Evolutionary conservation across 179 eudicot species (phyloP), one percentile per base, ranked within the genome.

Genomic region (Beta corolliflora): DNA sequence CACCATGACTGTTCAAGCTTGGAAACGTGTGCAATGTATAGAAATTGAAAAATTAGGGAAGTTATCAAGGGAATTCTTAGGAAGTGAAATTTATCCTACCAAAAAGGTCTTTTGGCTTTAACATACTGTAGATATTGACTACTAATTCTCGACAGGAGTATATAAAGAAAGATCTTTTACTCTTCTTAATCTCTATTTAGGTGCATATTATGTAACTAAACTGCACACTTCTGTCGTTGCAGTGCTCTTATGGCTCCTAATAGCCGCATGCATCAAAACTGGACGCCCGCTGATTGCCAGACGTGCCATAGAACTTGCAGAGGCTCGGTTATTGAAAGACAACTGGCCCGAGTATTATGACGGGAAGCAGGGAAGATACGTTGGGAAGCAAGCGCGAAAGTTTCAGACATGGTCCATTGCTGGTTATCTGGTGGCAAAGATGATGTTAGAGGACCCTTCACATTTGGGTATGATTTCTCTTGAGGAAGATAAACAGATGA

Each of bases 261-360:
- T 94, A 56, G 97, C 97, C n/a, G 97, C 97, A 44, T 90, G 93
- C 85, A 91, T 91, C 81, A 91, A 91, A 83, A 88, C 89, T 0
- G 94, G 93, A 54, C 87, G 97, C 0, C 92, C 91, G 19, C 89
- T 87, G 76, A 91, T 91, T n/a, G 97, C 97, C 16, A 89, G 91
- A 71, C 84, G 90, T 0, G 97, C 97, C 46, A 90, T 93, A 75
- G 92, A 91, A 18, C 88, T 93, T 12, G 90, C 91, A 2, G 97
- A 93, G 76, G 44, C 86, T 21, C 85, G 93, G 73, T 70, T 93
- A 48, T 69, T 85, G 72, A 89, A 86, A 66, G 97, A 92, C 83
- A 81, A 80, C 52, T 92, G 97, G 97, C 97, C 97, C 0, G 94
- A 93, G 86, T 93, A 91, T 52, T 93, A 93, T 52, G 97, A 92